These are phyloP conservation scores for Debaryomyces tyrocola DNA, from an alignment of 805 yeast species.

Conservation along the genomic window DNA sequence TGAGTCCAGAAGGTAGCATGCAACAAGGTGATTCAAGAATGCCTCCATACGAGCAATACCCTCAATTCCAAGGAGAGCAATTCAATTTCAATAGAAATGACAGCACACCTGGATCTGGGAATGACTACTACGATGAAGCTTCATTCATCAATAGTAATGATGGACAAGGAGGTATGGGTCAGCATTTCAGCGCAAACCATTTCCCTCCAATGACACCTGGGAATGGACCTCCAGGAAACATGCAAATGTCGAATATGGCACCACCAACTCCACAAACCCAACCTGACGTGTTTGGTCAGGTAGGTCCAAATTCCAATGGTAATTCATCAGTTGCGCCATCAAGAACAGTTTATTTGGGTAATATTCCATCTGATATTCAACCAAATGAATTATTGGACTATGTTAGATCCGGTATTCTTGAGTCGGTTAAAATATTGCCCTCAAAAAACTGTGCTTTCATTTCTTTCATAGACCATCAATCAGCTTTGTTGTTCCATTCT, in stretches of 20 bases:
- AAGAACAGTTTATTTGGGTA: conserved; percentile 88
- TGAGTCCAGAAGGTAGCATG: conserved; percentile 5
- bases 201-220: conserved; percentile 3
- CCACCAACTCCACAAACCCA: conserved; percentile 6
- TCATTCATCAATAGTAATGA: conserved; percentile 15
- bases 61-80: conserved; percentile 18
- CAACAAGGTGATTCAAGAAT: conserved; percentile 14
- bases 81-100: conserved; percentile 13
- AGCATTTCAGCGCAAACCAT: conserved; percentile 1
- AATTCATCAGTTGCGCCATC: conserved; percentile 51
- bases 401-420: conserved; percentile 88
- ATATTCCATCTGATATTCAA: conserved; percentile 77
- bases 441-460: conserved; percentile 87
- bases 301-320: conserved; percentile 4
- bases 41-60: conserved; percentile 17
- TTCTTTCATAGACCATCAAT: conserved; percentile 83
- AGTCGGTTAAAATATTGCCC: conserved; percentile 74
- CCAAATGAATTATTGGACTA: conserved; percentile 83
- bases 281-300: conserved; percentile 7
- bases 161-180: conserved; percentile 6
- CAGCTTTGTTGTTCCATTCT: conserved; percentile 89
- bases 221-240: not conserved
- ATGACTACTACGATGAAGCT: conserved; percentile 26
- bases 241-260: conserved; percentile 1
- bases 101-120: conserved; percentile 9